phyloP scores from a whole-genome alignment of 192 early-diverging fungal species.

The Linnemannia zychae region DNA sequence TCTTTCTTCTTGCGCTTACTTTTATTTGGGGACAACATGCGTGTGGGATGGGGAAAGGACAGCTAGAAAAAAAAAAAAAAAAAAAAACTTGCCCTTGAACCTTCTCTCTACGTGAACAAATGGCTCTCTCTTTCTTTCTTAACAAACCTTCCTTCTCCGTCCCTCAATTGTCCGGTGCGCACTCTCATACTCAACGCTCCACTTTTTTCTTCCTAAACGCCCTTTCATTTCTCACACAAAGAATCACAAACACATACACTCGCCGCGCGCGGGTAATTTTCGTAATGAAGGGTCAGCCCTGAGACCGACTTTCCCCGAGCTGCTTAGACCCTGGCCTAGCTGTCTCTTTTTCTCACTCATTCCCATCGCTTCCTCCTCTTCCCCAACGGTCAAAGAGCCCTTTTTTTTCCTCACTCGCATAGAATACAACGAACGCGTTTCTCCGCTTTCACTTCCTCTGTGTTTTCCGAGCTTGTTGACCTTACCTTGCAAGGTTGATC shows the following conservation, averaged over 20 bases:
- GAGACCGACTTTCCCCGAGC: conserved; percentile 28
- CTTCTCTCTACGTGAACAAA: neutral
- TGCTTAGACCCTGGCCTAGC: neutral
- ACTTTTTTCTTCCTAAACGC: conserved; percentile 15
- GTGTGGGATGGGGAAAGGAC: neutral
- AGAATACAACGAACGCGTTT: neutral
- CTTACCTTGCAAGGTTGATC: neutral
- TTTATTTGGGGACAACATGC: neutral
- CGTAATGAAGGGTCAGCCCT: neutral
- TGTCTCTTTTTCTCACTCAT: neutral
- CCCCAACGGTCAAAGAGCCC: neutral
- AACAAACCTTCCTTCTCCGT: conserved; percentile 7
- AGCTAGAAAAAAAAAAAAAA: too few species aligned
- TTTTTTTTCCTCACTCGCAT: neutral
- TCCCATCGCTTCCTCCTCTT: neutral
- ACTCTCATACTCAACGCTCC: neutral
- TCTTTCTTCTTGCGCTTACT: neutral
- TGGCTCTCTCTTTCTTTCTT: neutral
- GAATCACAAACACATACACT: neutral
- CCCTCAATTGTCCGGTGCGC: conserved; percentile 1
- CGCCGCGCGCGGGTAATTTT: conserved; percentile 32
- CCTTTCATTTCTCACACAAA: neutral
- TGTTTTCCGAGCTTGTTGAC: neutral
- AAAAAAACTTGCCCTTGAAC: conserved; percentile 6
- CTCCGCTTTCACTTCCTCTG: neutral